These are phyloP conservation scores for Mucor indicus DNA, from an alignment of 371 early-diverging fungal species.

Conservation along the genomic window DNA sequence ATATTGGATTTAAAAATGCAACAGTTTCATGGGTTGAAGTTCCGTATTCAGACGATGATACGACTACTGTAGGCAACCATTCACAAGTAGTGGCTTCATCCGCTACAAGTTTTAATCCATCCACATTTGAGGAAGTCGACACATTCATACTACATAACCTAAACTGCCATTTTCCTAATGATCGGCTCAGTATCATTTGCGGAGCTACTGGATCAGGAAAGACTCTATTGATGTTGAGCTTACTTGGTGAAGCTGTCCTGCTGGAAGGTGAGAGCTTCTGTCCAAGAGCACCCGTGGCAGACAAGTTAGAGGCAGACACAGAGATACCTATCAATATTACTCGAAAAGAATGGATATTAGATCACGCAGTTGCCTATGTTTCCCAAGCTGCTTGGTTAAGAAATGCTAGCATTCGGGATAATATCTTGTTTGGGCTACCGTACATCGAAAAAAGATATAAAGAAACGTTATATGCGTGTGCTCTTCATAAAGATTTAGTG, in stretches of 20 bases:
- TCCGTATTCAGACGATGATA: background rate
- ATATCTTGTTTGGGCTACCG: conserved; percentile 53
- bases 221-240: conserved; percentile 53
- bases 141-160: conserved; percentile 38
- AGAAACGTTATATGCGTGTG: conserved; percentile 63
- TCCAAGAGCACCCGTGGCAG: background rate
- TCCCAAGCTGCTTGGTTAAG: conserved; percentile 77
- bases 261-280: conserved; percentile 3
- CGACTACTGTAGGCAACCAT: background rate
- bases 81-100: background rate
- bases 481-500: conserved; percentile 45
- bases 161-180: conserved; percentile 49
- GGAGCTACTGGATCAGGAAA: conserved; percentile 70
- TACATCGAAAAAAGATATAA: conserved; percentile 44
- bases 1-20: conserved; percentile 48
- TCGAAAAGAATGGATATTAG: conserved; percentile 16
- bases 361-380: conserved; percentile 24
- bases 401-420: conserved; percentile 74
- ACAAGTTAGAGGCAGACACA: background rate
- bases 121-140: conserved; percentile 1
- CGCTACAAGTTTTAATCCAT: background rate
- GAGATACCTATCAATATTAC: conserved; percentile 1
- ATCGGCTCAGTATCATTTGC: conserved; percentile 49
- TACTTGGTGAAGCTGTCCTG: conserved; percentile 45
- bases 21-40: conserved; percentile 35